These are phyloP conservation scores for Oryza glaberrima DNA, from an alignment of 176 grass and related monocot genomes.

Conservation along the genomic window DNA sequence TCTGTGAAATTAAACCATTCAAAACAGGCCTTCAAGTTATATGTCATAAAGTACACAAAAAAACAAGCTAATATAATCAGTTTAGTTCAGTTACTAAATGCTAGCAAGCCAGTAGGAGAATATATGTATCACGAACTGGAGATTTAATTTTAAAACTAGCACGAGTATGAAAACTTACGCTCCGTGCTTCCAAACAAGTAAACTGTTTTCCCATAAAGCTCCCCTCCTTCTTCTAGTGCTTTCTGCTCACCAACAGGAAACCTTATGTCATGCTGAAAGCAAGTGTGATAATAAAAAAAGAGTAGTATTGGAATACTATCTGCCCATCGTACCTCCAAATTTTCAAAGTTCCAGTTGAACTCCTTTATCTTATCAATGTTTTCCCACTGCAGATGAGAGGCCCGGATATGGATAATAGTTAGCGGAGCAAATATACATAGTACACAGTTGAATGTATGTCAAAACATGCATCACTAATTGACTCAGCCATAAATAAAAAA, in stretches of 20 bases:
- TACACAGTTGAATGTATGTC: constrained; percentile 3
- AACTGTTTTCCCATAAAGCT: constrained; percentile 79
- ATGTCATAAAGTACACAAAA: neutral
- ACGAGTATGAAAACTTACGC: constrained; percentile 44
- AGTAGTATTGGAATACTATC: neutral
- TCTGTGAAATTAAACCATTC: neutral
- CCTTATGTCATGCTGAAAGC: constrained; percentile 3
- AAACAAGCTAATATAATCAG: neutral
- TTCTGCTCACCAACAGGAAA: constrained; percentile 53
- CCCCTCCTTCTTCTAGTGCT: constrained; percentile 75
- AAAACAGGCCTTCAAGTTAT: neutral
- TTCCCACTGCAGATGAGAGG: constrained; percentile 67
- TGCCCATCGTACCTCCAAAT: constrained; percentile 71
- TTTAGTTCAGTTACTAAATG: neutral
- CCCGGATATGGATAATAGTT: neutral
- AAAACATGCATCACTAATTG: neutral
- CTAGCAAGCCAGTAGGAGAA: neutral
- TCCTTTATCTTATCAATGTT: constrained; percentile 85
- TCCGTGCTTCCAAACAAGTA: constrained; percentile 94
- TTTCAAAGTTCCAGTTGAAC: constrained; percentile 87
- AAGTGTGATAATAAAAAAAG: constrained; percentile 14
- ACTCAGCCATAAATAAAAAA: neutral
- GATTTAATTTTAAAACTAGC: neutral
- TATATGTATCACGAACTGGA: neutral
- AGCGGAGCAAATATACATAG: neutral